phyloP scores from a whole-genome alignment of 2,329 filamentous ascomycete species.

The Tolypocladium endophyticum region DNA sequence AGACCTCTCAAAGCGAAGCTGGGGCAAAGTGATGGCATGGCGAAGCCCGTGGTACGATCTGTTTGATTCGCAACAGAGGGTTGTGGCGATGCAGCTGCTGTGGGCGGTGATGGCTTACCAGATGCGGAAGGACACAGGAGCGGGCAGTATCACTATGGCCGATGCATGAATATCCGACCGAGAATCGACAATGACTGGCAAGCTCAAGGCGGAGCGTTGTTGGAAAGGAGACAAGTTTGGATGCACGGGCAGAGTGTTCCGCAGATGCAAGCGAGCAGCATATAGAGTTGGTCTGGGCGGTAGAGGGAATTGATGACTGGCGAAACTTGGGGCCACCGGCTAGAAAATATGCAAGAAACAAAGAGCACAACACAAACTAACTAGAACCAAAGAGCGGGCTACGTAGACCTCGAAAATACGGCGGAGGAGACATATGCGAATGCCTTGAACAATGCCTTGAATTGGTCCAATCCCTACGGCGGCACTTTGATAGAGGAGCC shows the following conservation, averaged over 20 bases:
- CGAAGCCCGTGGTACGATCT: constrained; percentile 53
- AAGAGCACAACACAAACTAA: not conserved
- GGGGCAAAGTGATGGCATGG: constrained; percentile 43
- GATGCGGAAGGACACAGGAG: constrained; percentile 34
- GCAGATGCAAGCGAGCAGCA: not conserved
- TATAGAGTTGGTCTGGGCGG: not conserved
- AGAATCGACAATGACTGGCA: not conserved
- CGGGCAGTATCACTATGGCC: not conserved
- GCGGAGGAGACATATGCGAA: not conserved
- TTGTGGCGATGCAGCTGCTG: constrained; percentile 44
- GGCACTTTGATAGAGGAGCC: not conserved
- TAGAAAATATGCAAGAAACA: not conserved
- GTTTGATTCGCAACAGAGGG: constrained; percentile 40
- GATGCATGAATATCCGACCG: constrained; percentile 4
- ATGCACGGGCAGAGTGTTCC: not conserved
- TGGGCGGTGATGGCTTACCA: constrained; percentile 52
- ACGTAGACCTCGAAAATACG: not conserved
- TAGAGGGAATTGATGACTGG: not conserved
- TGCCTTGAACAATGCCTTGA: too few relatives aligned
- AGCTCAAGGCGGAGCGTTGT: not conserved
- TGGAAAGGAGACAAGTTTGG: not conserved
- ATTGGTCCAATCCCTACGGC: too few relatives aligned
- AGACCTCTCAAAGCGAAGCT: constrained; percentile 26
- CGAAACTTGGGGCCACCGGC: too few relatives aligned
- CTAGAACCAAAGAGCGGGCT: not conserved